Evolutionary conservation across 2,329 filamentous ascomycete genomes (phyloP).

Genomic region (Pseudopithomyces chartarum): DNA sequence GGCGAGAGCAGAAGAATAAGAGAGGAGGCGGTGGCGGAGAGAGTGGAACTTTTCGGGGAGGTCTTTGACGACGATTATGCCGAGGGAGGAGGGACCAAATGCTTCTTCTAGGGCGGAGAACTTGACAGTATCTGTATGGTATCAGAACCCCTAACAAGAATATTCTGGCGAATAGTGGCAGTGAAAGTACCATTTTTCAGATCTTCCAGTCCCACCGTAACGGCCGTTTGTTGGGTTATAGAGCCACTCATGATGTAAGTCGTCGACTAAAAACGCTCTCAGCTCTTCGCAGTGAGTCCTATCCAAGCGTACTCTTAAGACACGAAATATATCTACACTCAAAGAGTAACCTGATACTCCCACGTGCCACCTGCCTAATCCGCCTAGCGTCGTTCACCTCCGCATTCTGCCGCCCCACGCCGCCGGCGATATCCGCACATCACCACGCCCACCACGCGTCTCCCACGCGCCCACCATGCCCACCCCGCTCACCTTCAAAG

Average conservation of each 20-base stretch:
- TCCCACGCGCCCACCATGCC: slow-evolving; percentile 63
- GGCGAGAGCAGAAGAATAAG: slow-evolving; percentile 86
- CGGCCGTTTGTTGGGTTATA: slow-evolving; percentile 31
- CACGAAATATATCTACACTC: too few relatives aligned
- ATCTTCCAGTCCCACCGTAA: slow-evolving; percentile 44
- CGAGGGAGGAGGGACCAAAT: slow-evolving; percentile 87
- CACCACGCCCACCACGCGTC: slow-evolving; percentile 8
- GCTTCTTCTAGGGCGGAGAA: slow-evolving; percentile 72
- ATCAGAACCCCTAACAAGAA: neutral
- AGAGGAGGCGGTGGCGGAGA: slow-evolving; percentile 76
- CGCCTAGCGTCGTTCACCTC: neutral
- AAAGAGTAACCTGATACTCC: neutral
- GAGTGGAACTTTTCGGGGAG: slow-evolving; percentile 72
- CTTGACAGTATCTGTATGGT: neutral
- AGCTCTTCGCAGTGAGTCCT: neutral
- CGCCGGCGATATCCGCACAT: slow-evolving; percentile 29
- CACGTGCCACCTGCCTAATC: neutral
- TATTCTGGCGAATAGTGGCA: neutral
- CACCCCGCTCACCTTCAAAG: slow-evolving; percentile 92
- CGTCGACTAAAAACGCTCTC: neutral
- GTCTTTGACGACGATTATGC: slow-evolving; percentile 91
- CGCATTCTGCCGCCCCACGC: slow-evolving; percentile 25
- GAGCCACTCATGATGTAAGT: slow-evolving; percentile 20
- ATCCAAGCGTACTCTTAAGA: neutral
- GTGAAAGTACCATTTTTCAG: slow-evolving; percentile 50